Conservation (phyloP, 1,284 basidiomycete species). For the Fomes fomentarius region DNA sequence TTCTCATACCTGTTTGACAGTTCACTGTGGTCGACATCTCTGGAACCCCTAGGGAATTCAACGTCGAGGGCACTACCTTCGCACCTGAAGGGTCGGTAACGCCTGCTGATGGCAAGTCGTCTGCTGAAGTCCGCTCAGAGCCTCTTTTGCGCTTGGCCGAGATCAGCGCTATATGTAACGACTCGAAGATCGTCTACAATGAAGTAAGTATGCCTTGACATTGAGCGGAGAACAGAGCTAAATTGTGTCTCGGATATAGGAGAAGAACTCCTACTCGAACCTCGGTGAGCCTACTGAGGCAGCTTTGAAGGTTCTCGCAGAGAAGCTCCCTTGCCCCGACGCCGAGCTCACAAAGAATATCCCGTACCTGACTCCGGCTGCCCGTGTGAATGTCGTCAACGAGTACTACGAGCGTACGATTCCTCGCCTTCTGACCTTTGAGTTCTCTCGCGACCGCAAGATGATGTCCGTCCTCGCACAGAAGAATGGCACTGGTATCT, state of each 20-base stretch:
- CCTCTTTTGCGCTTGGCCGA: slow-evolving; percentile 84
- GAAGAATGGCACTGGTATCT: slow-evolving; percentile 59
- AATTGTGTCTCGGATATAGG: slow-evolving; percentile 45
- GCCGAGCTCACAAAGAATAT: slow-evolving; percentile 59
- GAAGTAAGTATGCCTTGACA: slow-evolving; percentile 48
- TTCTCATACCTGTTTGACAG: too few species aligned
- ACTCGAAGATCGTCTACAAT: slow-evolving; percentile 88
- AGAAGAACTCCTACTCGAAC: slow-evolving; percentile 80
- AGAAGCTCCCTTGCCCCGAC: slow-evolving; percentile 79
- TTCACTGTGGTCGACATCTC: slow-evolving; percentile 75
- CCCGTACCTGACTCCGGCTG: slow-evolving; percentile 54
- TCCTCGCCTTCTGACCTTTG: slow-evolving; percentile 88
- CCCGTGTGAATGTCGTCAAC: slow-evolving; percentile 84
- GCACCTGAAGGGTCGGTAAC: slow-evolving; percentile 79
- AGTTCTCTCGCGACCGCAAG: slow-evolving; percentile 97
- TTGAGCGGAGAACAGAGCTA: background rate
- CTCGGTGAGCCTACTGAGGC: slow-evolving; percentile 98
- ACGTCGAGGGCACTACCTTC: slow-evolving; percentile 89
- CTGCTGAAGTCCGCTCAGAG: slow-evolving; percentile 64
- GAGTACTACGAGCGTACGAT: slow-evolving; percentile 78
- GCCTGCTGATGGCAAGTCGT: slow-evolving; percentile 64
- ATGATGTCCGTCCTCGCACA: slow-evolving; percentile 92
- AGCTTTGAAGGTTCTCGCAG: slow-evolving; percentile 89
- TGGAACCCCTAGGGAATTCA: slow-evolving; percentile 66
- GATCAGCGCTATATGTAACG: slow-evolving; percentile 92